phyloP scores from a whole-genome alignment of 306 rosid genomes.

The Inga oerstediana region DNA sequence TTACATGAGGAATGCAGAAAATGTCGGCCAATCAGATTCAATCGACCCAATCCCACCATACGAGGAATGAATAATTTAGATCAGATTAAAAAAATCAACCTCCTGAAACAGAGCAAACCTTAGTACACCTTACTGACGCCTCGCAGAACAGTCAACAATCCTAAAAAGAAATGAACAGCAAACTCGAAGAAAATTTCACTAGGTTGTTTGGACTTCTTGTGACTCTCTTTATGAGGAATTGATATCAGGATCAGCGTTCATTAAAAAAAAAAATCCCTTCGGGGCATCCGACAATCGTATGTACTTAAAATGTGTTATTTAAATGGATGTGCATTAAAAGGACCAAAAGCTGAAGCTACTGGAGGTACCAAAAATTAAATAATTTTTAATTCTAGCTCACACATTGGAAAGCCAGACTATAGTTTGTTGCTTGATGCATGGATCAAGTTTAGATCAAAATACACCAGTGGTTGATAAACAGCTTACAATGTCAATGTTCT shows the following conservation, averaged over 20 bases:
- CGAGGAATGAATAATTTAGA: not conserved
- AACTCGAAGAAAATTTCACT: not conserved
- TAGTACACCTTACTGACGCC: not conserved
- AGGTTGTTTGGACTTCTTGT: too few species aligned
- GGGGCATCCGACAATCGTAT: not conserved
- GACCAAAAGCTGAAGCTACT: not conserved
- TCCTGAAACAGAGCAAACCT: not conserved
- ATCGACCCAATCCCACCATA: not conserved
- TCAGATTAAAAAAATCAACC: not conserved
- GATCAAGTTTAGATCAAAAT: not conserved
- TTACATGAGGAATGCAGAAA: not conserved
- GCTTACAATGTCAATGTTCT: not conserved
- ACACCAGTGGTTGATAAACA: not conserved
- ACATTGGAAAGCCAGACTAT: not conserved
- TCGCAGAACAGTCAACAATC: not conserved
- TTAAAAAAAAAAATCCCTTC: not conserved
- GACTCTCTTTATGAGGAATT: too few species aligned
- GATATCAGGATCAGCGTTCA: too few species aligned
- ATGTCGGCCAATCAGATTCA: not conserved
- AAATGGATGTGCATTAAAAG: too few species aligned
- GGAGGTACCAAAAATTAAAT: not conserved
- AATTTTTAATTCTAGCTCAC: not conserved
- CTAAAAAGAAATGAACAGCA: not conserved
- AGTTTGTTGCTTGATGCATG: constrained; percentile 5
- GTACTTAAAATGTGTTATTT: not conserved